Conservation (phyloP, 2,329 filamentous ascomycete genomes). For the Drechmeria coniospora region DNA sequence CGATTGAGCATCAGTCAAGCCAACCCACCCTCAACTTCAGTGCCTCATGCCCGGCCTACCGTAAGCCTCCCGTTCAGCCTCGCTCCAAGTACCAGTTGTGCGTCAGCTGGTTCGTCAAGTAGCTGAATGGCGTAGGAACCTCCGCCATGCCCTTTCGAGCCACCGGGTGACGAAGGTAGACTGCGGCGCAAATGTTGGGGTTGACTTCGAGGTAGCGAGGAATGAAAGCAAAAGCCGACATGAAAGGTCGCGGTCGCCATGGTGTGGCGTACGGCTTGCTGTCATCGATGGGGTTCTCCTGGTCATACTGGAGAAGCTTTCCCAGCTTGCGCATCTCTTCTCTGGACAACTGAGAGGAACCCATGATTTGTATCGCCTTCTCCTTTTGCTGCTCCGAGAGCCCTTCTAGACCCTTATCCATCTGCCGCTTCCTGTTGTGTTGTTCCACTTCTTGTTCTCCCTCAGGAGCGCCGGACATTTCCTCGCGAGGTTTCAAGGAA, state of each 20-base stretch:
- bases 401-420: slow-evolving; percentile 19
- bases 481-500: slow-evolving; percentile 6
- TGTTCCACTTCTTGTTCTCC: slow-evolving; percentile 8
- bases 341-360: slow-evolving; percentile 20
- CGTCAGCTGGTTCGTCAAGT: slow-evolving; percentile 59
- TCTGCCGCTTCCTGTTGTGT: slow-evolving; percentile 15
- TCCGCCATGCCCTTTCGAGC: slow-evolving; percentile 67
- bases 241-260: slow-evolving; percentile 74
- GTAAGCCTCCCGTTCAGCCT: slow-evolving; percentile 39
- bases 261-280: slow-evolving; percentile 80
- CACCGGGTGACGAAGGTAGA: slow-evolving; percentile 89
- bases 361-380: slow-evolving; percentile 18
- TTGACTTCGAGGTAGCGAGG: slow-evolving; percentile 94
- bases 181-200: slow-evolving; percentile 88
- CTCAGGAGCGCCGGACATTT: slow-evolving; percentile 4
- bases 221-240: slow-evolving; percentile 88
- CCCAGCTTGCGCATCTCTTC: slow-evolving; percentile 39
- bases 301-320: slow-evolving; percentile 43
- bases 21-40: no score
- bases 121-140: slow-evolving; percentile 68
- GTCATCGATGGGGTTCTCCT: slow-evolving; percentile 61
- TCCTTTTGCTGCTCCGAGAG: slow-evolving; percentile 16
- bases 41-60: no score
- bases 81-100: slow-evolving; percentile 90
- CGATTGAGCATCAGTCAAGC: no score